phyloP scores from a whole-genome alignment of 352 stramenopile genomes.

The Globisporangium iwayamae region DNA sequence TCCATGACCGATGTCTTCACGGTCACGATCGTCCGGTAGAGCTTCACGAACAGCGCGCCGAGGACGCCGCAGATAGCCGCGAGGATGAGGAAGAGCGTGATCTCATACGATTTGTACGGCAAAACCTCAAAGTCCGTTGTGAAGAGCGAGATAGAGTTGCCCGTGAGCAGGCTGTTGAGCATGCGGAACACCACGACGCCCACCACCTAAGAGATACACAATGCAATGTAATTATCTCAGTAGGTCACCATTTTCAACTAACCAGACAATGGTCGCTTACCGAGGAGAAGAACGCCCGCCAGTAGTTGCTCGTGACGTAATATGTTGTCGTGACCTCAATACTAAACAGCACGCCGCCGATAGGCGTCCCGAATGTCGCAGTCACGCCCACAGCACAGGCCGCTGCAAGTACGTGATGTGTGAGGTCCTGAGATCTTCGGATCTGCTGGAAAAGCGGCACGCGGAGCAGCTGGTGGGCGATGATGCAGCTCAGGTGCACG shows the following conservation, averaged over 20 bases:
- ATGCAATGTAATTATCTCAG: too few species aligned
- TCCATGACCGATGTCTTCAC: conserved; percentile 43
- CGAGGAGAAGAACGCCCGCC: conserved; percentile 87
- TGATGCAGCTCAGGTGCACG: conserved; percentile 74
- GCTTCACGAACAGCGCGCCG: conserved; percentile 72
- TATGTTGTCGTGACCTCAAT: conserved; percentile 85
- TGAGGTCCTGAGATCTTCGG: conserved; percentile 50
- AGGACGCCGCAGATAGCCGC: conserved; percentile 81
- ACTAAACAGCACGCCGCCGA: conserved; percentile 75
- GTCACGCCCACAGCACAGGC: conserved; percentile 77
- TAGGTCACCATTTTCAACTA: neutral
- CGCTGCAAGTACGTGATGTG: conserved; percentile 62
- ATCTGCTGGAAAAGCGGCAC: conserved; percentile 64
- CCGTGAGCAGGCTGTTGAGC: conserved; percentile 59
- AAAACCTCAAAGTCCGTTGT: conserved; percentile 71
- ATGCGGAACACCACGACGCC: conserved; percentile 81
- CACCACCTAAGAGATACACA: conserved; percentile 32
- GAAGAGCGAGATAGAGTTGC: conserved; percentile 70
- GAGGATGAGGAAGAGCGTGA: conserved; percentile 75
- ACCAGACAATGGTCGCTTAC: neutral
- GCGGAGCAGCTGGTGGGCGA: conserved; percentile 57
- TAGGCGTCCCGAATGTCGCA: conserved; percentile 68
- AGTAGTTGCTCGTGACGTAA: conserved; percentile 89
- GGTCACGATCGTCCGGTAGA: conserved; percentile 47
- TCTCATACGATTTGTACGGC: conserved; percentile 73